These are phyloP conservation scores for Sindora glabra DNA, from an alignment of 306 rosid species.

Conservation along the genomic window DNA sequence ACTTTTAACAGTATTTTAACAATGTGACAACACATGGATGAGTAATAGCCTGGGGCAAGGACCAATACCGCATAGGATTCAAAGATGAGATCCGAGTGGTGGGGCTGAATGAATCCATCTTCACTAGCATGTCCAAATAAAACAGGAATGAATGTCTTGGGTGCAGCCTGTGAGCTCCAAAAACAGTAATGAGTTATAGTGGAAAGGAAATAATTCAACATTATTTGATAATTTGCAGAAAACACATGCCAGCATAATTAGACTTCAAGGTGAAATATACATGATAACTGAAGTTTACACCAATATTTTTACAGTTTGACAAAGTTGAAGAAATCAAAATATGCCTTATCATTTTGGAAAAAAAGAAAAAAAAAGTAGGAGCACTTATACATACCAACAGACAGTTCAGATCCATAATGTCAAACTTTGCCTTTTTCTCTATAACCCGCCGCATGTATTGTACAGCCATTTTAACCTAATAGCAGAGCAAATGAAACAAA, in stretches of 20 bases:
- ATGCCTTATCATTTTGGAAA: neutral
- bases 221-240: neutral
- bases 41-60: too few species aligned
- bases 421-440: constrained; percentile 91
- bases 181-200: constrained; percentile 14
- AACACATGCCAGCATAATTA: neutral
- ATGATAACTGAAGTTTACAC: too few species aligned
- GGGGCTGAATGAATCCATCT: constrained; percentile 75
- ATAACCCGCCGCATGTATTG: constrained; percentile 91
- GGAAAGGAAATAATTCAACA: constrained; percentile 8
- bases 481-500: constrained; percentile 1
- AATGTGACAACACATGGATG: too few species aligned
- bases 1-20: too few species aligned
- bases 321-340: neutral
- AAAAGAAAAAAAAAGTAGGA: neutral
- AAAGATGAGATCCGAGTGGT: constrained; percentile 68
- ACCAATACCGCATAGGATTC: constrained; percentile 60
- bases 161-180: constrained; percentile 54
- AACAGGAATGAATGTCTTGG: constrained; percentile 81
- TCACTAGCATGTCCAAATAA: constrained; percentile 86
- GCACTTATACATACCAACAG: constrained; percentile 51
- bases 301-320: too few species aligned
- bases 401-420: constrained; percentile 87
- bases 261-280: too few species aligned
- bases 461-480: constrained; percentile 85